These are phyloP conservation scores for Salix udensis DNA, from an alignment of 345 rosid species.

Conservation along the genomic window DNA sequence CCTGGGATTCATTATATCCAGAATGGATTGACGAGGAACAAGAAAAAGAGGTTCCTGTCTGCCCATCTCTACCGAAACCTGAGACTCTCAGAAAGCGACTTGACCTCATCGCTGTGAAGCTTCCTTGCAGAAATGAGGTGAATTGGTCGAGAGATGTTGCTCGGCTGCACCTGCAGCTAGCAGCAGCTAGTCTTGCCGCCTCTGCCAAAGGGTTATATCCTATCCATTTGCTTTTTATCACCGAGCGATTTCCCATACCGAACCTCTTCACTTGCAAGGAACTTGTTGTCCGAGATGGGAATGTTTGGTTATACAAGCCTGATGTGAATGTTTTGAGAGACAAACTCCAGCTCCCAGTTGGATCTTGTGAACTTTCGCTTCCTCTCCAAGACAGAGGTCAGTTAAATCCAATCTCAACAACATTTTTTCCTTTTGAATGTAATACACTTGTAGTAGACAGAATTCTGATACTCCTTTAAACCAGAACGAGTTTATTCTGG, in stretches of 20 bases:
- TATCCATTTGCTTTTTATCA: conserved; percentile 26
- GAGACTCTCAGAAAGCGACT: conserved; percentile 20
- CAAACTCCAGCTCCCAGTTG: conserved; percentile 29
- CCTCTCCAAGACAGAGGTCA: conserved; percentile 25
- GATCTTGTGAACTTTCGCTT: conserved; percentile 34
- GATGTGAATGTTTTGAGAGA: conserved; percentile 20
- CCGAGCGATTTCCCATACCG: conserved; percentile 23
- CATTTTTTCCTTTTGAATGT: not conserved
- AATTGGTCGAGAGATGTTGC: conserved; percentile 34
- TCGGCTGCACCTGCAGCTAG: conserved; percentile 29
- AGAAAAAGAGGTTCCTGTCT: conserved; percentile 26
- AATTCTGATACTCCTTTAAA: conserved; percentile 13
- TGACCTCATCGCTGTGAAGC: conserved; percentile 29
- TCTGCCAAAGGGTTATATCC: conserved; percentile 29
- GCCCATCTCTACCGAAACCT: conserved; percentile 27
- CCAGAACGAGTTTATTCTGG: conserved; percentile 55
- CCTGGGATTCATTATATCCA: conserved; percentile 33
- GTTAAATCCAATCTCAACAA: not conserved
- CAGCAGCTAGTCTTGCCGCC: conserved; percentile 28
- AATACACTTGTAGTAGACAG: not conserved
- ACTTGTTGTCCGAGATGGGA: conserved; percentile 20
- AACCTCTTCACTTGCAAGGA: conserved; percentile 30
- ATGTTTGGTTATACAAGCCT: conserved; percentile 31
- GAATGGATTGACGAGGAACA: conserved; percentile 39
- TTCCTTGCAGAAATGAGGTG: conserved; percentile 26